phyloP scores from a whole-genome alignment of 2,329 filamentous ascomycete species.

The Cercospora sp. region DNA sequence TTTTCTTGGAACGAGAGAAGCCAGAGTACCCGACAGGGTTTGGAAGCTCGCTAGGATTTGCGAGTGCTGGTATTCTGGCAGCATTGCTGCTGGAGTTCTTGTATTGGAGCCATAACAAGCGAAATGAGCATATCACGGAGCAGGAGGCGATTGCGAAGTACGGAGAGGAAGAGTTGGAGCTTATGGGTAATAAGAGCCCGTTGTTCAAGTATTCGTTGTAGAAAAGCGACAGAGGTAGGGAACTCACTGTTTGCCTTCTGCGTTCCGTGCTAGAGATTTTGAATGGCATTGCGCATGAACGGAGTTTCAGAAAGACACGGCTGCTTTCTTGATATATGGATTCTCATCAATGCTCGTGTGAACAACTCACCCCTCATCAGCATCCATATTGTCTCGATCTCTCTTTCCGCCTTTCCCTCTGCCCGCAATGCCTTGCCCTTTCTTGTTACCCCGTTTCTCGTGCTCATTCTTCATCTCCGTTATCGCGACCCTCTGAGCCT shows the following conservation, averaged over 20 bases:
- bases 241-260: too few relatives aligned
- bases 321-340: neutral
- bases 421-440: constrained; percentile 50
- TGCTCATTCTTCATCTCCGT: constrained; percentile 78
- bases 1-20: constrained; percentile 40
- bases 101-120: constrained; percentile 40
- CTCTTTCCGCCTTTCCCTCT: constrained; percentile 57
- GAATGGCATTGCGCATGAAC: neutral
- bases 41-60: constrained; percentile 37
- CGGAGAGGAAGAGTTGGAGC: constrained; percentile 39
- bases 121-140: constrained; percentile 38
- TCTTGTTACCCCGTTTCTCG: constrained; percentile 62
- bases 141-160: constrained; percentile 40
- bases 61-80: constrained; percentile 28
- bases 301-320: neutral
- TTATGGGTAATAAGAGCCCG: constrained; percentile 43
- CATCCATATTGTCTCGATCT: constrained; percentile 68
- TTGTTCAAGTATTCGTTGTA: constrained; percentile 42
- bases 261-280: neutral
- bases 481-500: constrained; percentile 78
- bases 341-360: neutral
- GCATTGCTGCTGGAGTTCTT: constrained; percentile 35
- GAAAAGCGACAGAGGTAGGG: neutral
- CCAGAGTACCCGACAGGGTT: constrained; percentile 43
- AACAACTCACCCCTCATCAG: constrained; percentile 60